A percentile compares a stretch with the other conserved stretches of the same genome.
phyloP scores from a whole-genome alignment of 768 basidiomycete genomes.

The Lactarius psammicola region DNA sequence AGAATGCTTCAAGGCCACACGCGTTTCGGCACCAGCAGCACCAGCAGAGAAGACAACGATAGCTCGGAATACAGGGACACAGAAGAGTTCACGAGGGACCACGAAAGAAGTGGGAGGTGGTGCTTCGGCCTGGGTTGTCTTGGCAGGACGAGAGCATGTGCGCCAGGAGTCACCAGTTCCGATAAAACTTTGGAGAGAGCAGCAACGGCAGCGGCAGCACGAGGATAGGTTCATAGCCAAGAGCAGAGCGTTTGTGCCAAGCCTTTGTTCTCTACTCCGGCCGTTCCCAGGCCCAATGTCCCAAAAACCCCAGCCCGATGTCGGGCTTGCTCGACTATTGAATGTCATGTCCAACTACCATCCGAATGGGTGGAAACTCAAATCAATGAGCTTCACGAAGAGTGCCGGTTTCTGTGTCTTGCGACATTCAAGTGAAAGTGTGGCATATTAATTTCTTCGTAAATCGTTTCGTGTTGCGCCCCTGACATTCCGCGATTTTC shows the following conservation, averaged over 20 bases:
- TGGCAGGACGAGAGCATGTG: neutral
- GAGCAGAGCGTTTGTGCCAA: neutral
- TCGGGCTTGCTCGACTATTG: neutral
- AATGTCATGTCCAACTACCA: conserved; percentile 72
- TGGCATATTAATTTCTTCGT: conserved; percentile 62
- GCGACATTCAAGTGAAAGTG: conserved; percentile 90
- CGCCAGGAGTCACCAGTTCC: neutral
- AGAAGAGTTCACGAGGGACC: neutral
- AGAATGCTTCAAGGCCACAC: neutral
- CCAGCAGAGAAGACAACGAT: neutral
- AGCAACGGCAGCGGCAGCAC: neutral
- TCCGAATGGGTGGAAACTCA: conserved; percentile 82
- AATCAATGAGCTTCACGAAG: conserved; percentile 69
- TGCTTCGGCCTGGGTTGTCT: no score
- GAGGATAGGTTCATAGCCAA: neutral
- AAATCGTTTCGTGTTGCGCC: conserved; percentile 3
- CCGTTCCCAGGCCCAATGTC: neutral
- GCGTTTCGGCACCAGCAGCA: neutral
- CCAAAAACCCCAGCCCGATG: neutral
- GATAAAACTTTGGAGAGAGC: neutral
- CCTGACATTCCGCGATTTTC: neutral
- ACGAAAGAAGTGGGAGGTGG: neutral
- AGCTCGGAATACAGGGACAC: neutral
- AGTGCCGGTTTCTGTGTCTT: conserved; percentile 74
- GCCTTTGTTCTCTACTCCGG: neutral